Evolutionary conservation across 2,329 filamentous ascomycete species (phyloP).

Genomic region (Cladorrhinum sp.): DNA sequence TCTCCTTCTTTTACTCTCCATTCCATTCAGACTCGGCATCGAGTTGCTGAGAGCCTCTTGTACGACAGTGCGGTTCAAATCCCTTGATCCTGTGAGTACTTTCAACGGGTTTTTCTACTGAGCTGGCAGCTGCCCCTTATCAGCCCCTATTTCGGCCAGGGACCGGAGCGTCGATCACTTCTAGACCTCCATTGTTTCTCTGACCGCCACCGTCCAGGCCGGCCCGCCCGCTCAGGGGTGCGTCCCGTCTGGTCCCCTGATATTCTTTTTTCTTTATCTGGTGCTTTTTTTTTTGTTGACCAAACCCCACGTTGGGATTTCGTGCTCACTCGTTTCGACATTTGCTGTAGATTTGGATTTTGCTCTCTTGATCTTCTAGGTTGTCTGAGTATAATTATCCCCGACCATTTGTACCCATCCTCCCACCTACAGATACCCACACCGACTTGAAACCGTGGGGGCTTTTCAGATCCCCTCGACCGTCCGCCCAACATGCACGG

Average conservation of each 20-base stretch:
- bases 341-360: neutral
- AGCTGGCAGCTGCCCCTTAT: neutral
- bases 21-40: neutral
- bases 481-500: slow-evolving; percentile 28
- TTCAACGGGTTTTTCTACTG: neutral
- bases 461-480: neutral
- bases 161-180: slow-evolving; percentile 10
- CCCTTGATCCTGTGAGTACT: neutral
- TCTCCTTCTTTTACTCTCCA: too few species aligned
- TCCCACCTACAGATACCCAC: neutral
- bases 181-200: slow-evolving; percentile 6
- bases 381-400: neutral
- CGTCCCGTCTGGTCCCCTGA: neutral
- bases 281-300: neutral
- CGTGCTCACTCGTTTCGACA: neutral
- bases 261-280: neutral
- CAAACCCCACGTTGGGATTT: neutral
- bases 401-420: neutral
- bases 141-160: slow-evolving; percentile 1
- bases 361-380: neutral
- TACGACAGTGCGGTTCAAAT: neutral
- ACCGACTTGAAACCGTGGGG: neutral
- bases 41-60: neutral
- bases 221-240: neutral
- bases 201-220: slow-evolving; percentile 2